Percentiles rank a stretch among this genome's conserved stretches.
Conservation (phyloP, 345 rosid species). For the Aquilaria sinensis region DNA sequence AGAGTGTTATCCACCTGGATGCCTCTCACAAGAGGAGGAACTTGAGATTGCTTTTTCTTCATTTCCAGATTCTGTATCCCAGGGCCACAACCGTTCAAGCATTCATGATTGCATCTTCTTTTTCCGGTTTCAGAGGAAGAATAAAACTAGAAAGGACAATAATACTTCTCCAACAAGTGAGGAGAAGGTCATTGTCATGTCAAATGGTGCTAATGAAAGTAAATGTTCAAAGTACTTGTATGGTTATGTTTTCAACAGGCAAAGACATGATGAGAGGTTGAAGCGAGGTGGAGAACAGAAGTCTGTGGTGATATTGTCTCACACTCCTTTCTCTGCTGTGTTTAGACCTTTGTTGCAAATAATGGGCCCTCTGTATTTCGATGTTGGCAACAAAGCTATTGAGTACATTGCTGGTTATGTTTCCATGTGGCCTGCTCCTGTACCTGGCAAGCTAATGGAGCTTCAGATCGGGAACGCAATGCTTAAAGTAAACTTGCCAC, state of each 20-base stretch:
- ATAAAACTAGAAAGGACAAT: conserved; percentile 24
- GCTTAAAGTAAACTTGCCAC: conserved; percentile 86
- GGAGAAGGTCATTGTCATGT: conserved; percentile 17
- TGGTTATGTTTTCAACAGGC: conserved; percentile 92
- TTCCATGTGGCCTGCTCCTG: conserved; percentile 87
- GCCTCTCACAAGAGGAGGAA: conserved; percentile 72
- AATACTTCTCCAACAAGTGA: conserved; percentile 22
- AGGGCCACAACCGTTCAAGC: conserved; percentile 82
- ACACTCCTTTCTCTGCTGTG: conserved; percentile 68
- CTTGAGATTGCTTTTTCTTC: conserved; percentile 90
- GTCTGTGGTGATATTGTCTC: conserved; percentile 87
- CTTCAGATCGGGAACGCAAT: conserved; percentile 90
- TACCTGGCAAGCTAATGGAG: conserved; percentile 86
- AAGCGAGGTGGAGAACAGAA: conserved; percentile 97
- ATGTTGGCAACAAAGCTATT: conserved; percentile 73
- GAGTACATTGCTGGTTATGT: conserved; percentile 85
- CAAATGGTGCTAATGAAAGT: conserved; percentile 7
- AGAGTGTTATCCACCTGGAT: conserved; percentile 75
- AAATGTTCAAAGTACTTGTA: conserved; percentile 44
- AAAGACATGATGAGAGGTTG: conserved; percentile 92
- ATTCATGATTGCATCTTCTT: conserved; percentile 97
- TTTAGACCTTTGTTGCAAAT: conserved; percentile 93
- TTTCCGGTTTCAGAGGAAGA: conserved; percentile 70
- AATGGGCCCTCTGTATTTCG: conserved; percentile 92
- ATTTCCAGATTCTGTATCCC: conserved; percentile 94